Percentiles rank a stretch among this genome's conserved stretches.
Conservation (phyloP, 257 asterid genomes). For the Solanum pennellii region DNA sequence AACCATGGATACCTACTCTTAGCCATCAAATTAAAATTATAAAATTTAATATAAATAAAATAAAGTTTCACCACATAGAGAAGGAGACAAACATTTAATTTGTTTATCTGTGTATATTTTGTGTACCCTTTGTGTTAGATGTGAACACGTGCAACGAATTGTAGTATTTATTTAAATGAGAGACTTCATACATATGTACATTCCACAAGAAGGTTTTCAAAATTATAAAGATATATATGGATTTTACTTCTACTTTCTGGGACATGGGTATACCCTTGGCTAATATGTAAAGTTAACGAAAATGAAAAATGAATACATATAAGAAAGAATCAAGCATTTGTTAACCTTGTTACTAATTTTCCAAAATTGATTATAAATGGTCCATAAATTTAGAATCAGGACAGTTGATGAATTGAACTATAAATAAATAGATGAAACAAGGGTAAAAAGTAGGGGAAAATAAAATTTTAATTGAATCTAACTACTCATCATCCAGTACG, state of each 20-base stretch:
- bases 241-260: background rate
- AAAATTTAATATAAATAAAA: too few relatives aligned
- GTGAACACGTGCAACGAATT: background rate
- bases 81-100: background rate
- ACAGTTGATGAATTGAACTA: background rate
- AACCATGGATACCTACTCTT: background rate
- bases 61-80: too few relatives aligned
- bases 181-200: background rate
- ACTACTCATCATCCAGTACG: too few relatives aligned
- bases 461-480: background rate
- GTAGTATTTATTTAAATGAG: background rate
- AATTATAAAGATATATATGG: background rate
- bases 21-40: background rate
- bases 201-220: background rate
- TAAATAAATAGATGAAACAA: background rate
- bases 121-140: background rate
- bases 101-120: background rate
- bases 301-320: too few relatives aligned
- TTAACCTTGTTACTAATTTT: background rate
- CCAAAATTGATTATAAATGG: background rate
- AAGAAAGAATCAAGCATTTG: background rate
- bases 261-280: background rate
- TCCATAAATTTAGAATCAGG: background rate
- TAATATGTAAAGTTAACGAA: background rate
- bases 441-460: background rate